These are phyloP conservation scores for Neofusicoccum sp. DNA, from an alignment of 2,329 filamentous ascomycete species.

Conservation along the genomic window DNA sequence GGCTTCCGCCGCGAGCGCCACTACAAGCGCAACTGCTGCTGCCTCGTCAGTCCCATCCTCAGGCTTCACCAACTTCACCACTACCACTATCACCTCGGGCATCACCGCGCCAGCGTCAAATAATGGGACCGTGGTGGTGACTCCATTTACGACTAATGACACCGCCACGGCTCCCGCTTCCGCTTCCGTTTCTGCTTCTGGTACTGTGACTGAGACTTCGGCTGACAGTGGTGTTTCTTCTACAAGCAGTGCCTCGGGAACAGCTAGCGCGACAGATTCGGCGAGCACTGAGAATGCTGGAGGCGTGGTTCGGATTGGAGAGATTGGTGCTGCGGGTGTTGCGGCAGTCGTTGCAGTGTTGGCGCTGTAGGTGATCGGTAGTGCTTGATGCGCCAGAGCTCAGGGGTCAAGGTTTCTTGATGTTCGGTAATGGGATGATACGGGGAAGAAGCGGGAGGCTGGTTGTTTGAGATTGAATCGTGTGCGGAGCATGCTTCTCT, in stretches of 20 bases:
- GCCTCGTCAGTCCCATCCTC: constrained; percentile 14
- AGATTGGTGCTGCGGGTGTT: background rate
- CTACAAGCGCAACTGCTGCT: constrained; percentile 20
- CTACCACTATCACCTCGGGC: background rate
- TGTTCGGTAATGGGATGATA: background rate
- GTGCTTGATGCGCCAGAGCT: background rate
- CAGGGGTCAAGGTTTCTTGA: too few species aligned
- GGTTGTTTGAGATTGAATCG: background rate
- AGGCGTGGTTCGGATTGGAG: background rate
- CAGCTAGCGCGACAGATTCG: background rate
- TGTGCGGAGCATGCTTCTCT: background rate
- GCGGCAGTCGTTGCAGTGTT: background rate
- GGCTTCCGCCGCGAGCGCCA: constrained; percentile 29
- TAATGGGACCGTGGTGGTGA: background rate
- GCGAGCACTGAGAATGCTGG: constrained; percentile 5
- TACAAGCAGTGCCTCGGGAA: constrained; percentile 11
- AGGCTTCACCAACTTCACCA: constrained; percentile 7
- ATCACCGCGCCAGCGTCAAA: background rate
- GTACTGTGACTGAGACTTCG: constrained; percentile 1
- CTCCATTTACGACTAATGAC: background rate
- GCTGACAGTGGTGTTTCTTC: constrained; percentile 11
- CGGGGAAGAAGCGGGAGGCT: background rate
- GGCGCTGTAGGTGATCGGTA: background rate
- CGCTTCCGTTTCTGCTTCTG: background rate
- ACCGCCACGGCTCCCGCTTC: background rate